These are phyloP conservation scores for Rhamnella rubrinervis DNA, from an alignment of 331 rosid genomes.

Conservation along the genomic window DNA sequence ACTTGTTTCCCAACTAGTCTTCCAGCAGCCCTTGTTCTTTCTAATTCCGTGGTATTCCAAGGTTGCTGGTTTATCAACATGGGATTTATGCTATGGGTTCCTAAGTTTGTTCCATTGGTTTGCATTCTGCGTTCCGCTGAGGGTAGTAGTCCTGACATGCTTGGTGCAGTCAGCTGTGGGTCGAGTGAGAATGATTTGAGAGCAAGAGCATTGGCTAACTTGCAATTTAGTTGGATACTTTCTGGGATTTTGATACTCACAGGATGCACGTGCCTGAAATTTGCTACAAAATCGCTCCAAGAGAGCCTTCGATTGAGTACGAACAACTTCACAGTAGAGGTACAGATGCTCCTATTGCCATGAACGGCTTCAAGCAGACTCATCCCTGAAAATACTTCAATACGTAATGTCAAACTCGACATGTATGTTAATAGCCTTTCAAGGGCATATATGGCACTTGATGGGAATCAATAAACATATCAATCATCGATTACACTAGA, in stretches of 20 bases:
- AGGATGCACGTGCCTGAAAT: slow-evolving; percentile 53
- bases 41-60: slow-evolving; percentile 69
- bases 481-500: too few relatives aligned
- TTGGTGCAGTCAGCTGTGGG: slow-evolving; percentile 65
- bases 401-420: neutral
- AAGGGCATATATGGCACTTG: slow-evolving; percentile 9
- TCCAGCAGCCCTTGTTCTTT: slow-evolving; percentile 69
- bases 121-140: slow-evolving; percentile 38
- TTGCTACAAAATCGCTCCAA: slow-evolving; percentile 44
- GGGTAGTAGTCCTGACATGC: slow-evolving; percentile 30
- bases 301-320: slow-evolving; percentile 46
- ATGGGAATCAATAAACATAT: slow-evolving; percentile 7
- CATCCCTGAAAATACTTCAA: slow-evolving; percentile 22
- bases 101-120: slow-evolving; percentile 65
- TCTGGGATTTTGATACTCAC: slow-evolving; percentile 56
- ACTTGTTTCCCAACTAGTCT: slow-evolving; percentile 63
- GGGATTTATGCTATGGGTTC: slow-evolving; percentile 79
- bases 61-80: slow-evolving; percentile 94
- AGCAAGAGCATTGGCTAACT: slow-evolving; percentile 80
- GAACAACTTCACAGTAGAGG: slow-evolving; percentile 64
- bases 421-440: slow-evolving; percentile 14
- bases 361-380: slow-evolving; percentile 47
- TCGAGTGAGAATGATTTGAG: slow-evolving; percentile 61
- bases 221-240: slow-evolving; percentile 91
- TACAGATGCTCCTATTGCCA: slow-evolving; percentile 40